These are phyloP conservation scores for Cystoderma amianthinum DNA, from an alignment of 768 basidiomycete genomes.

Conservation along the genomic window DNA sequence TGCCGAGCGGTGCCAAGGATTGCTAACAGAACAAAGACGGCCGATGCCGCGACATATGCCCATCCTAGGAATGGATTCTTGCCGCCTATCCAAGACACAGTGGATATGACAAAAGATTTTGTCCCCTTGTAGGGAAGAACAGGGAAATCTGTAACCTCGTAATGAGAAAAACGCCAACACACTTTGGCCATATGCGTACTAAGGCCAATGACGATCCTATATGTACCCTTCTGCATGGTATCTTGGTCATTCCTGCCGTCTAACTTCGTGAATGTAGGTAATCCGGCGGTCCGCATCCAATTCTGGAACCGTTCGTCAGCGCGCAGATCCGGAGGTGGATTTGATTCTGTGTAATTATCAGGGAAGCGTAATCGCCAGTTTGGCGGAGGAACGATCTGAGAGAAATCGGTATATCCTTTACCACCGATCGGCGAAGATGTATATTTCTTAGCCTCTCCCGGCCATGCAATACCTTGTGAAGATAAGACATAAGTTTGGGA, in stretches of 20 bases:
- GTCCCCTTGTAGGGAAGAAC: slow-evolving; percentile 88
- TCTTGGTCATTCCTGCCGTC: slow-evolving; percentile 87
- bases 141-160: slow-evolving; percentile 85
- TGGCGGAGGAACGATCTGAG: slow-evolving; percentile 82
- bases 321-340: slow-evolving; percentile 66
- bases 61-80: slow-evolving; percentile 98
- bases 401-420: slow-evolving; percentile 47
- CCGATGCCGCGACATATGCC: slow-evolving; percentile 90
- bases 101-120: slow-evolving; percentile 95
- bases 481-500: slow-evolving; percentile 66
- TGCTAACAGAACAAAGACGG: slow-evolving; percentile 82
- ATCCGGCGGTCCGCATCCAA: slow-evolving; percentile 98
- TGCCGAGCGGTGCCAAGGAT: slow-evolving; percentile 87
- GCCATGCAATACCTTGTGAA: slow-evolving; percentile 86
- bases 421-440: slow-evolving; percentile 37
- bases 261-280: slow-evolving; percentile 95
- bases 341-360: slow-evolving; percentile 56
- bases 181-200: slow-evolving; percentile 58
- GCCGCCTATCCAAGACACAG: slow-evolving; percentile 97
- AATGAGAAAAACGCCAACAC: too few species aligned
- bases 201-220: slow-evolving; percentile 69
- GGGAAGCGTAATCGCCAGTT: slow-evolving; percentile 82
- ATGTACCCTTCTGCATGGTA: slow-evolving; percentile 63
- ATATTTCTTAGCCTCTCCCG: slow-evolving; percentile 91
- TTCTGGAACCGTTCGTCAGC: slow-evolving; percentile 93